Evolutionary conservation across 192 early-diverging fungal genomes (phyloP).

Genomic region (Borealophlyctis nickersoniae): DNA sequence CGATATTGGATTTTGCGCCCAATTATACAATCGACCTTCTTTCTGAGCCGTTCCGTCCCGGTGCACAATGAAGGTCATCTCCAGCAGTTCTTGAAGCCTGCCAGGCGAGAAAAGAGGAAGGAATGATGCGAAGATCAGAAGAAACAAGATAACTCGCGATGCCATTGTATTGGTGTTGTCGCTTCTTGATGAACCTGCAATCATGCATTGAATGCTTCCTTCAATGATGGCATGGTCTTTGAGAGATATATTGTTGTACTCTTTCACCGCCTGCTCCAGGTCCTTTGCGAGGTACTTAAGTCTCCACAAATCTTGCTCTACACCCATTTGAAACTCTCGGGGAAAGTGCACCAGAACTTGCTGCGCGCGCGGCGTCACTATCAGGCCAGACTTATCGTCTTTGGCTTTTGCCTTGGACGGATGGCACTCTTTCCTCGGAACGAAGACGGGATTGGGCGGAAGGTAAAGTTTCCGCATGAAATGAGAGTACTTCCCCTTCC

Average conservation of each 20-base stretch:
- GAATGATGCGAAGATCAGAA: constrained; percentile 9
- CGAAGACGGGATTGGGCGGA: too few species aligned
- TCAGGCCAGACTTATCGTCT: too few species aligned
- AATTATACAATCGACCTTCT: constrained; percentile 14
- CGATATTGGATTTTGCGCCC: constrained; percentile 13
- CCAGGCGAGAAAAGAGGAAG: background rate
- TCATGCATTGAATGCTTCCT: background rate
- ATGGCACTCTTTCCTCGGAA: too few species aligned
- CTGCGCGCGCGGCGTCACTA: constrained; percentile 20
- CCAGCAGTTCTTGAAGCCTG: constrained; percentile 7
- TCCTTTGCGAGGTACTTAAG: constrained; percentile 18
- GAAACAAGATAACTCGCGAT: constrained; percentile 12
- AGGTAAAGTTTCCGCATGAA: too few species aligned
- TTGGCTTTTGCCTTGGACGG: too few species aligned
- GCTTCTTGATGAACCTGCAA: background rate
- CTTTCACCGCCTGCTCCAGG: constrained; percentile 17
- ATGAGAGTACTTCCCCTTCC: constrained; percentile 13
- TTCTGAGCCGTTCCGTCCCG: constrained; percentile 9
- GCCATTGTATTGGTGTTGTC: background rate
- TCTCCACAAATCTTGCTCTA: constrained; percentile 27
- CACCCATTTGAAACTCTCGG: constrained; percentile 29
- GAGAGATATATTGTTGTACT: background rate
- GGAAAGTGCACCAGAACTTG: constrained; percentile 25
- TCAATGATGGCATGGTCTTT: constrained; percentile 15
- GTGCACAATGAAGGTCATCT: constrained; percentile 9